Base-by-base conservation (phyloP, 31 red algal genomes). In the Odonthalia washingtoniensis region DNA sequence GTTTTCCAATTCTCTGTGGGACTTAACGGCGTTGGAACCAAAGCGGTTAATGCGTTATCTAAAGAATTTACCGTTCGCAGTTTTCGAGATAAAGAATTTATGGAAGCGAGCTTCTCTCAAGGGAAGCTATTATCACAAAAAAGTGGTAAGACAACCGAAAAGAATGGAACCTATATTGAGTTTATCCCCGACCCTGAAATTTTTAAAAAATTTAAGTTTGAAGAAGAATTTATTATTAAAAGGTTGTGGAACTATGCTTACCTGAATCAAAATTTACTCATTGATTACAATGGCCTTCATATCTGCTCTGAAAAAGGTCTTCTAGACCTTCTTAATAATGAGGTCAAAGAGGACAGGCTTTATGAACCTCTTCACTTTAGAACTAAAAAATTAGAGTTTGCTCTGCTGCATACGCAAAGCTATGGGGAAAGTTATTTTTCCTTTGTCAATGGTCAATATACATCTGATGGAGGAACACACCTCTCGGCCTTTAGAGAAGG, bases 361-460 rank as follows among this genome's bases (percentile, higher is more conserved):
- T 80, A 80, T 80, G 36, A 40, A 26, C 34, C 42, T 34, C 30
- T 80, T 28, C 77, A 80, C 36, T 80, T 80, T 33, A 53, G 32
- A 57, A 46, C 26, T 32, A 31, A 80, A 43, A 46, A 80, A 61
- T 43, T 80, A 32, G 77, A 80, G 44, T 31, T 80, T 60, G 40
- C 77, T 28, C 30, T 80, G 28, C 30, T 27, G 27, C 77, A 80
- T 80, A 44, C 28, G 24, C 30, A 62, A 43, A 30, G 42, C 21
- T 62, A 62, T 44, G 40, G 43, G 42, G 77, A 80, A 37, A 32
- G 60, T n/a, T 80, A 80, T 44, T 80, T 61, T 57, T 62, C 77
- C 26, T 80, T 80, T 80, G 77, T 80, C 26, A 80, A 80, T 63
- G 77, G 77, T 27, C 77, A 80, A 38, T 32, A 80, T 80, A 80